Base-by-base conservation (phyloP, 129 eudicot genomes). In the Pseudognaphalium luteoalbum region DNA sequence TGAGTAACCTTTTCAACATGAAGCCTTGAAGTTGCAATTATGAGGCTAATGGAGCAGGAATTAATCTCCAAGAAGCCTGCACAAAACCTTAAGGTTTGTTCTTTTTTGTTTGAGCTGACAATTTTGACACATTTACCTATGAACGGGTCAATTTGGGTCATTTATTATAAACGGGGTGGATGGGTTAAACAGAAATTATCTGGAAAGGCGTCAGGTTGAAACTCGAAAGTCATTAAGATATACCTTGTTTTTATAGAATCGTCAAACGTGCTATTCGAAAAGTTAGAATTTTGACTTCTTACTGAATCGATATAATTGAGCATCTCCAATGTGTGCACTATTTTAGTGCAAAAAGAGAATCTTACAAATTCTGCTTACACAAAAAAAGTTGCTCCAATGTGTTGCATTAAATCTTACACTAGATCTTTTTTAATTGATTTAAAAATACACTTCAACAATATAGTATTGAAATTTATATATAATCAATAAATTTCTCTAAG, bases 11-110 rank as follows among this genome's bases (percentile, higher is more conserved):
- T 69, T 57, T 73, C 8, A 15, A 44, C 78, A 10, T 80, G 86
- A 59, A 95, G 99, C 87, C 82, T 95, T 80, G 97, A 89, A 81
- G 73, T 88, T 71, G 96, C 99, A 76, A 81, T 95, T 73, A 66
- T 73, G 82, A 87, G 99, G 87, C 76, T 95, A 66, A 89, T 81
- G 69, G 97, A 91, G 62, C 92, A 85, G 83, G 99, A 91, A 80
- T 69, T 90, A 50, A 74, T 88, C 61, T 85, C 97, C 34, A 95
- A 86, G 84, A 91, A 91, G 85, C 92, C 91, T 61, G 86, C 96
- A 70, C 97, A 95, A 37, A 89, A 86, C 76, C 68, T 95, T 22
- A 91, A 95, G 99, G 99, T 95, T 47, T 67, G 80, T 74, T 47
- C 4, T 2, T 44, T 42, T 42, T 42, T 54, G 6, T 58, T 44